Percentiles rank a stretch among this genome's conserved stretches.
Evolutionary conservation across 2,329 filamentous ascomycete species (phyloP).

Genomic region (Cladobotryum mycophilum): DNA sequence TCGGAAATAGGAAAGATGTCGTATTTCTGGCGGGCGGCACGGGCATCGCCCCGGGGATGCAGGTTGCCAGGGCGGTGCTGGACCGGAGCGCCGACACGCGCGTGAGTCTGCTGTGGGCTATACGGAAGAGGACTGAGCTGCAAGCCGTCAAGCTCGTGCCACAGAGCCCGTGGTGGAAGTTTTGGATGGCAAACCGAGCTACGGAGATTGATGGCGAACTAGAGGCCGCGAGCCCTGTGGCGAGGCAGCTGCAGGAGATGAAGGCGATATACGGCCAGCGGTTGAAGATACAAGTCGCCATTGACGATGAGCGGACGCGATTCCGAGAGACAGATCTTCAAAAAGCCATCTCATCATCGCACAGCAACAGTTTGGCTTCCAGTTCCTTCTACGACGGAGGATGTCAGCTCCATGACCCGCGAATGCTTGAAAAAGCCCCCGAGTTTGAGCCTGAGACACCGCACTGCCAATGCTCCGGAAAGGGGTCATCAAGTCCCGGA

Average conservation of each 20-base stretch:
- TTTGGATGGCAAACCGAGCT: conserved; percentile 16
- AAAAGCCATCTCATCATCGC: conserved; percentile 19
- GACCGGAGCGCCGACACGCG: conserved; percentile 24
- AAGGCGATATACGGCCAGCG: conserved; percentile 50
- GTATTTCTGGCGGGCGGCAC: conserved; percentile 90
- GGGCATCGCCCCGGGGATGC: conserved; percentile 83
- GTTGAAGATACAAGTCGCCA: conserved; percentile 65
- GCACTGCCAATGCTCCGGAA: conserved; percentile 21
- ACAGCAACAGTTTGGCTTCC: neutral
- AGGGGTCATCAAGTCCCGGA: conserved; percentile 26
- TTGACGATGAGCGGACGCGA: conserved; percentile 70
- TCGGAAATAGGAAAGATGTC: conserved; percentile 37
- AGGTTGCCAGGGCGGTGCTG: conserved; percentile 62
- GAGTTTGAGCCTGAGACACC: conserved; percentile 24
- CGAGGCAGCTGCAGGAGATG: conserved; percentile 56
- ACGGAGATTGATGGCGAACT: conserved; percentile 18
- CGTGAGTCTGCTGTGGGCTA: conserved; percentile 77
- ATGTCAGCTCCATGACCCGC: conserved; percentile 27
- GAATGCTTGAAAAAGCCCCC: conserved; percentile 23
- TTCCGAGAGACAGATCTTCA: conserved; percentile 52
- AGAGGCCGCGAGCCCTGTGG: conserved; percentile 41
- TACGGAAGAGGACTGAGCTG: conserved; percentile 53
- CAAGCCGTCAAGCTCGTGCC: conserved; percentile 18
- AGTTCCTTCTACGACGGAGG: neutral
- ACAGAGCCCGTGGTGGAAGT: conserved; percentile 21